These are phyloP conservation scores for Naegleria gruberi DNA, from an alignment of 208 protist species.

Conservation along the genomic window DNA sequence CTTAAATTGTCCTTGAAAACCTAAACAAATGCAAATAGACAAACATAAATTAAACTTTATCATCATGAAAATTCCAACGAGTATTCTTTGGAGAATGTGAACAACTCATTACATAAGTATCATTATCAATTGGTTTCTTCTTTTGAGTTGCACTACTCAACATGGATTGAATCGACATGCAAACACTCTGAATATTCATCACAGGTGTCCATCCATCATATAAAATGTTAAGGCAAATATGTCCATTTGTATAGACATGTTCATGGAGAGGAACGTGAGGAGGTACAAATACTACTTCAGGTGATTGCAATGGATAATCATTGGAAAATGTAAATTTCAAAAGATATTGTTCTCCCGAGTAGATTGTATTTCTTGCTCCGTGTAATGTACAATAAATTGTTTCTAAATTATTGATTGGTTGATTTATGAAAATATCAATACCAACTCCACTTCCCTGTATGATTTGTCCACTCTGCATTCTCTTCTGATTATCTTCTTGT, in stretches of 20 bases:
- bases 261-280: not conserved
- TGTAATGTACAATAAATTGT: not conserved
- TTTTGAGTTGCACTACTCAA: not conserved
- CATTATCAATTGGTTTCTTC: not conserved
- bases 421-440: not conserved
- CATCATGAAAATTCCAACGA: not conserved
- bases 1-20: too few species aligned
- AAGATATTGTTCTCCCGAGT: not conserved
- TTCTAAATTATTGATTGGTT: not conserved
- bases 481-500: not conserved
- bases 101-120: not conserved
- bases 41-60: conserved; percentile 4
- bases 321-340: not conserved
- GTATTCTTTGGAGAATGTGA: not conserved
- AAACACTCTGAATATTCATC: not conserved
- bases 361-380: not conserved
- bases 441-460: not conserved
- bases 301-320: not conserved
- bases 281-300: not conserved
- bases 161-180: not conserved
- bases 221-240: conserved; percentile 12
- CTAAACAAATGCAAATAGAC: too few species aligned
- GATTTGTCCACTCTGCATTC: not conserved
- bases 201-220: conserved; percentile 14
- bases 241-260: conserved; percentile 17